phyloP scores from a whole-genome alignment of 495 filamentous ascomycete species.

The Trypethelium eluteriae region DNA sequence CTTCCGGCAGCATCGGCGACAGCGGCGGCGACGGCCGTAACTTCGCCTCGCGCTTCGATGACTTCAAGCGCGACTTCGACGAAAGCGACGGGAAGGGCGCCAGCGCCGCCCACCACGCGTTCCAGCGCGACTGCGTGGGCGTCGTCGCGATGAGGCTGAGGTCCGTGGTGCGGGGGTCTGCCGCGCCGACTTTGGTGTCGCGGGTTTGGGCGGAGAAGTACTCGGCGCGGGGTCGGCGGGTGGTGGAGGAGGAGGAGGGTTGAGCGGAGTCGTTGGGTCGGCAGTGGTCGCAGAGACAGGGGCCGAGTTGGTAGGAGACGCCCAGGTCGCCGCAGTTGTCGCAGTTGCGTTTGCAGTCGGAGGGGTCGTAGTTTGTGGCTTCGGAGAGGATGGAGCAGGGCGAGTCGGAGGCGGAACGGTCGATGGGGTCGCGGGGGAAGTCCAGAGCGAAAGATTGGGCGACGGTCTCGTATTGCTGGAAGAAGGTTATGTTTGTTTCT shows the following conservation, averaged over 20 bases:
- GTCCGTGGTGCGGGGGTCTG: no score
- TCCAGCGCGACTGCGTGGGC: not conserved
- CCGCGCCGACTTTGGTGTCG: not conserved
- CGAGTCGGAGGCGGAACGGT: not conserved
- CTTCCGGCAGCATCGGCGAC: not conserved
- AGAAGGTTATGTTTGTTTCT: not conserved
- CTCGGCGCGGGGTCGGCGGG: not conserved
- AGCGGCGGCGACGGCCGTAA: not conserved
- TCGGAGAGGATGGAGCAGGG: conserved; percentile 7
- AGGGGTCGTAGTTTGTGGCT: not conserved
- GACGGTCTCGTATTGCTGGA: conserved; percentile 1
- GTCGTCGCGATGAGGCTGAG: no score
- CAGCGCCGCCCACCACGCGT: not conserved
- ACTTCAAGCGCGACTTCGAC: not conserved
- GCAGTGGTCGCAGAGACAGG: not conserved
- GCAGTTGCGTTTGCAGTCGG: not conserved
- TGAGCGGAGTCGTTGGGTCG: not conserved
- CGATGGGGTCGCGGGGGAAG: not conserved
- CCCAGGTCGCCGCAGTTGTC: not conserved
- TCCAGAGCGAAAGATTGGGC: not conserved
- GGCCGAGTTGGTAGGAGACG: not conserved
- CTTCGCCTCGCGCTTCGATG: not conserved
- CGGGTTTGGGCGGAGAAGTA: not conserved
- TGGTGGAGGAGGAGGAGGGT: not conserved
- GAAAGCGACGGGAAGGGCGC: not conserved